Base-by-base conservation (phyloP, 2,329 filamentous ascomycete species). In the Botryotinia globosa region DNA sequence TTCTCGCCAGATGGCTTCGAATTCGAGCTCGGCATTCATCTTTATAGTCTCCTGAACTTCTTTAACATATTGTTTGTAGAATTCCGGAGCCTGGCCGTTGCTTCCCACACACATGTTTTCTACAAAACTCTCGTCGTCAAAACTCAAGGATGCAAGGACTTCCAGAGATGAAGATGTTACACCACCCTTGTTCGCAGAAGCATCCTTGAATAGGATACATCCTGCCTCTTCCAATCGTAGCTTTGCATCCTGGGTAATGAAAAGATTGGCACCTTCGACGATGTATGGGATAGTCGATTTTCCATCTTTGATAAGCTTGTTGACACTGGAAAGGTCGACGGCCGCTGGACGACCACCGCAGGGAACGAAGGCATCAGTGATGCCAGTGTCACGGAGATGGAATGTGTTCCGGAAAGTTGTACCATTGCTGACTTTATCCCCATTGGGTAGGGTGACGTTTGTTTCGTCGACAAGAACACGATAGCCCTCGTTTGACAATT, bases 171-270 rank as follows among this genome's bases (percentile, higher is more conserved):
- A 98, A 0, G 94, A 98, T 0, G 96, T 99, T 63, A 99, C 96
- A 82, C 96, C 96, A 76, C 96, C 96, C 87, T 99, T 99, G 88
- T 99, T 99, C 72, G 95, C 94, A 54, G 94, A 97, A 8, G 96
- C 96, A 82, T 99, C 96, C 85, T 99, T 99, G 90, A 94, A 98
- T 58, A 99, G 84, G 78, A 98, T 90, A 80, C 94, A 97, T 74
- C 96, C 96, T n/a, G 95, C 94, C 78, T 94, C 91, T 84, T 99
- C 96, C 22, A 99, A 89, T 37, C 94, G 92, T 72, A 98, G 88
- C 85, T 98, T 98, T 78, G 95, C 95, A 79, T 99, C 96, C 83
- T 99, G 96, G 0, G 96, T 98, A 84, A 99, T 97, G 88, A 99
- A 99, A 71, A 99, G 87, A 82, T 98, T 99, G 83, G 96, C 96